These are phyloP conservation scores for Cercospora berteroae DNA, from an alignment of 2,329 filamentous ascomycete species.

Conservation along the genomic window DNA sequence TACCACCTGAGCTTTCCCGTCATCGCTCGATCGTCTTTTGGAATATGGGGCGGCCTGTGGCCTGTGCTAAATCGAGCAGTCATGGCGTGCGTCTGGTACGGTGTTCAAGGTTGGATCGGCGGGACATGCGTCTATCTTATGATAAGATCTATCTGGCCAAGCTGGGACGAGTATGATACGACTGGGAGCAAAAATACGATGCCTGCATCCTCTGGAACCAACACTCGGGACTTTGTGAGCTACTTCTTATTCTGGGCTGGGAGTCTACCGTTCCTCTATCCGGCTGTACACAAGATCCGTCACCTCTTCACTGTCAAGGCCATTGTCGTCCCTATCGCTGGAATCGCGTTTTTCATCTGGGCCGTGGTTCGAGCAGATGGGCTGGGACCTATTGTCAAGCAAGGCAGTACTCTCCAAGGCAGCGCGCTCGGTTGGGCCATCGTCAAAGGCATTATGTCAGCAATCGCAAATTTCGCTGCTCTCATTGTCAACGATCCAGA, in stretches of 20 bases:
- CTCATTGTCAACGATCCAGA: conserved; percentile 50
- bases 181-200: conserved; percentile 64
- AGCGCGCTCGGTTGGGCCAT: conserved; percentile 76
- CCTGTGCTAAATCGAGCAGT: conserved; percentile 12
- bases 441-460: conserved; percentile 80
- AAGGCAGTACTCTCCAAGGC: conserved; percentile 62
- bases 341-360: conserved; percentile 85
- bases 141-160: conserved; percentile 64
- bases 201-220: conserved; percentile 63
- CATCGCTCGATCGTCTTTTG: conserved; percentile 15
- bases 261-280: conserved; percentile 82
- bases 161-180: conserved; percentile 45
- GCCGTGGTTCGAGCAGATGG: conserved; percentile 77
- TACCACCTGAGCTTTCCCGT: conserved; percentile 18
- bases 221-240: conserved; percentile 70
- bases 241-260: conserved; percentile 86
- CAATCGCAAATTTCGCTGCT: conserved; percentile 47
- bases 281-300: conserved; percentile 82
- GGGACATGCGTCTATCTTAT: conserved; percentile 12
- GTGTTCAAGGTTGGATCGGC: conserved; percentile 11
- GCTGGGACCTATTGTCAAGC: conserved; percentile 75
- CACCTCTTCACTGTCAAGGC: conserved; percentile 94
- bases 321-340: conserved; percentile 77
- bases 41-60: conserved; percentile 12
- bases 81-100: conserved; percentile 16